Conservation (phyloP, 805 yeast species). For the Yamadazyma insecticola region DNA sequence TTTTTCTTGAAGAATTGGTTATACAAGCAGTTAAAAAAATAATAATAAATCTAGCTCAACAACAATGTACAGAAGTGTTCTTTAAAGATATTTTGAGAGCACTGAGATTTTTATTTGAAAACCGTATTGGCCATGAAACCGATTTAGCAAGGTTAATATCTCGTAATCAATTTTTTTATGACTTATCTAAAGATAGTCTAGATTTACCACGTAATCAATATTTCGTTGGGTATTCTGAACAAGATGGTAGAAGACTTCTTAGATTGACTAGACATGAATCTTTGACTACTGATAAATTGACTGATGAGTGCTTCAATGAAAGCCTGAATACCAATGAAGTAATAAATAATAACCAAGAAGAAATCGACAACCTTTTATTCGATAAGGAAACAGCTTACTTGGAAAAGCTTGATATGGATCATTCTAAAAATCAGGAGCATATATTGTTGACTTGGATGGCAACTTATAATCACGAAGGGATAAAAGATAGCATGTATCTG, state of each 20-base stretch:
- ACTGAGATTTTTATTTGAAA: not conserved
- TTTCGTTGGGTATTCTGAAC: not conserved
- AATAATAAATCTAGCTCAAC: too few relatives aligned
- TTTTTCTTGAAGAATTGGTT: too few relatives aligned
- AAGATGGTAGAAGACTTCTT: not conserved
- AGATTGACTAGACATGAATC: conserved; percentile 1
- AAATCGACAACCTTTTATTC: conserved; percentile 4
- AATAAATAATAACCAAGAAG: conserved; percentile 9
- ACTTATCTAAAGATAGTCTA: too few relatives aligned
- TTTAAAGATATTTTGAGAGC: too few relatives aligned
- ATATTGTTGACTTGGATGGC: conserved; percentile 12
- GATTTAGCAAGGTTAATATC: conserved; percentile 2
- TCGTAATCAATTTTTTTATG: too few relatives aligned
- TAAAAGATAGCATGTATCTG: conserved; percentile 4
- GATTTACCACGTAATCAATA: too few relatives aligned
- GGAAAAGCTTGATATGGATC: conserved; percentile 11
- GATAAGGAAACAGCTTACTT: conserved; percentile 8
- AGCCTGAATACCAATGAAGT: conserved; percentile 5
- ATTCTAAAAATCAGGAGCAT: conserved; percentile 15
- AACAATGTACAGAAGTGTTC: too few relatives aligned
- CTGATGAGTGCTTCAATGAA: conserved; percentile 2
- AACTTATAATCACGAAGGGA: conserved; percentile 7
- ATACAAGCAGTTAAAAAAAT: too few relatives aligned
- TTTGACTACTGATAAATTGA: not conserved
- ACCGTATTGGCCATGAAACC: not conserved